These are phyloP conservation scores for Marasmius sp. DNA, from an alignment of 1,284 basidiomycete species.

Conservation along the genomic window DNA sequence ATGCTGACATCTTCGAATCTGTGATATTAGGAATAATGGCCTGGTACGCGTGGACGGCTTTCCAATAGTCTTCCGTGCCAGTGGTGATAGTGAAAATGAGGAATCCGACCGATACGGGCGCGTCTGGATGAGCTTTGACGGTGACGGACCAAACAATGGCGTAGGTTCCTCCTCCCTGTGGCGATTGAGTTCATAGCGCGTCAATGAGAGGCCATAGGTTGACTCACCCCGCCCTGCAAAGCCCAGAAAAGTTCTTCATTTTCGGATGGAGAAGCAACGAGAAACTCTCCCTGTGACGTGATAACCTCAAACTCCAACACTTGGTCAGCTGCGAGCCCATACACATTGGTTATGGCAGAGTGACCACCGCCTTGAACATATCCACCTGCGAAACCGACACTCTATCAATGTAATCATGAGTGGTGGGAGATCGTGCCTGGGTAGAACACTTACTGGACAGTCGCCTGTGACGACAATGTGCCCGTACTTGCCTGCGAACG, in stretches of 20 bases:
- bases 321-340: constrained; percentile 6
- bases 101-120: constrained; percentile 7
- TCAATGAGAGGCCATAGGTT: background rate
- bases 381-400: constrained; percentile 8
- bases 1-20: background rate
- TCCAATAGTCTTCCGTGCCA: constrained; percentile 14
- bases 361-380: constrained; percentile 11
- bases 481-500: constrained; percentile 14
- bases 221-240: constrained; percentile 6
- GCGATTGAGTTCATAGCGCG: background rate
- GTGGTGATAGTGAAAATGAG: constrained; percentile 11
- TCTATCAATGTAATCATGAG: constrained; percentile 9
- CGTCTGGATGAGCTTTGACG: constrained; percentile 10
- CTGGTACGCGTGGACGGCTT: constrained; percentile 13
- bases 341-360: background rate
- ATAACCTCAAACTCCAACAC: background rate
- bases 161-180: constrained; percentile 8
- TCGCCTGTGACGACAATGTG: constrained; percentile 22
- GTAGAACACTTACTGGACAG: constrained; percentile 20
- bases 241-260: constrained; percentile 2
- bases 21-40: constrained; percentile 6
- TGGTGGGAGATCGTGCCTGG: background rate
- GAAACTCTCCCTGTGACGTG: background rate
- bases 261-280: background rate
- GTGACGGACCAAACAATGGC: constrained; percentile 1